Conservation (phyloP, 345 rosid genomes). For the Euphorbia tirucalli region DNA sequence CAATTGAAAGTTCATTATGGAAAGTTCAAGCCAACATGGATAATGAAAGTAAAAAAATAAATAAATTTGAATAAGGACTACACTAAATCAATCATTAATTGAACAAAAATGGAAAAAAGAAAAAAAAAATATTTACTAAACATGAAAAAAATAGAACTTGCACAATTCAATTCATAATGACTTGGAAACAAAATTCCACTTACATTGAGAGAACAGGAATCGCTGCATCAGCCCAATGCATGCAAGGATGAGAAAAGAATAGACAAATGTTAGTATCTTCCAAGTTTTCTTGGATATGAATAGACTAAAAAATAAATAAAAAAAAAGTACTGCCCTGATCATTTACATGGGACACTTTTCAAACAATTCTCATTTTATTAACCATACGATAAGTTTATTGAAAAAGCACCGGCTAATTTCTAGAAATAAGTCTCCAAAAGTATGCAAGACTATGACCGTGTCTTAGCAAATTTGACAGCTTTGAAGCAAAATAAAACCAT, state of each 20-base stretch:
- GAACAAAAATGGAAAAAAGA: too few species aligned
- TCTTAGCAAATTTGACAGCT: constrained; percentile 7
- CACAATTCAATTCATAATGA: neutral
- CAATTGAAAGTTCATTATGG: neutral
- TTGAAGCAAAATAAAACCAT: neutral
- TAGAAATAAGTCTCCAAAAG: constrained; percentile 7
- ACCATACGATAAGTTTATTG: neutral
- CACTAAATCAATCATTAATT: neutral
- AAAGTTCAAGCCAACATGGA: neutral
- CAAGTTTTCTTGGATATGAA: constrained; percentile 7
- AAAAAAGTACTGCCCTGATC: neutral
- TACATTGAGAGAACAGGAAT: constrained; percentile 97
- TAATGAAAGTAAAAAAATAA: neutral
- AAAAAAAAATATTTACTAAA: neutral
- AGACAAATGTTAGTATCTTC: constrained; percentile 32
- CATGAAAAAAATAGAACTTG: neutral
- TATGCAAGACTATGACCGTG: neutral
- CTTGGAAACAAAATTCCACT: constrained; percentile 37
- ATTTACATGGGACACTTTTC: neutral
- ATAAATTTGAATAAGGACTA: neutral
- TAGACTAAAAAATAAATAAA: neutral
- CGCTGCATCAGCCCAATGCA: constrained; percentile 60
- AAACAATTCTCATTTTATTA: neutral
- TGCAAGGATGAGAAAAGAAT: constrained; percentile 35
- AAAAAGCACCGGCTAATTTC: neutral